phyloP scores from a whole-genome alignment of 2,329 filamentous ascomycete species.

The Orbilia oligospora region DNA sequence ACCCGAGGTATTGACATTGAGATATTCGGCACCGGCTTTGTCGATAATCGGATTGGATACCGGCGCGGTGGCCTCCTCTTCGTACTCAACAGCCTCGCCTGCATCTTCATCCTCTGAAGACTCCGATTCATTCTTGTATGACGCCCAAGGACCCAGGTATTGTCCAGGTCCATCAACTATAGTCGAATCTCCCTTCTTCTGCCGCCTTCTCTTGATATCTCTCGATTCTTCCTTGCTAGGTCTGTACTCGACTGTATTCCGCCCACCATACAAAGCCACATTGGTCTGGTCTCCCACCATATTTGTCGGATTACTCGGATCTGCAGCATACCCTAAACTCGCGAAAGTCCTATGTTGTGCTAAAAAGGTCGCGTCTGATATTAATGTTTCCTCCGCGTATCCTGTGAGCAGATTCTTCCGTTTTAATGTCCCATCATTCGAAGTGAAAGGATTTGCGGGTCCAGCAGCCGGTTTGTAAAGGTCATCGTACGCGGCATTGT shows the following conservation, averaged over 20 bases:
- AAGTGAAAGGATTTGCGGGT: conserved; percentile 81
- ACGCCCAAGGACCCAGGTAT: conserved; percentile 96
- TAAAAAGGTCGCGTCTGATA: conserved; percentile 92
- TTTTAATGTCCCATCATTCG: conserved; percentile 75
- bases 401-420: conserved; percentile 88
- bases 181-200: conserved; percentile 85
- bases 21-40: conserved; percentile 71
- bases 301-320: conserved; percentile 68
- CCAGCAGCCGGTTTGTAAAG: conserved; percentile 77
- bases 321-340: conserved; percentile 73
- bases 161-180: conserved; percentile 88
- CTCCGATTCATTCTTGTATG: conserved; percentile 80
- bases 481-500: conserved; percentile 78
- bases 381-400: conserved; percentile 85
- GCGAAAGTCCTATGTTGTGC: conserved; percentile 88
- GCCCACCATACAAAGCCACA: conserved; percentile 67
- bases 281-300: conserved; percentile 63
- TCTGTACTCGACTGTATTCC: conserved; percentile 72
- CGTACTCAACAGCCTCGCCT: conserved; percentile 81
- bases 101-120: conserved; percentile 77
- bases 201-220: conserved; percentile 79
- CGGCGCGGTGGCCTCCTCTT: conserved; percentile 79
- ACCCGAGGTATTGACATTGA: conserved; percentile 67
- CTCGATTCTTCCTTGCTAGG: conserved; percentile 80
- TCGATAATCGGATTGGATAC: conserved; percentile 70